A percentile compares a stretch with the other conserved stretches of the same genome.
phyloP scores from a whole-genome alignment of 148 eudicot species.

The Rhododendron molle region DNA sequence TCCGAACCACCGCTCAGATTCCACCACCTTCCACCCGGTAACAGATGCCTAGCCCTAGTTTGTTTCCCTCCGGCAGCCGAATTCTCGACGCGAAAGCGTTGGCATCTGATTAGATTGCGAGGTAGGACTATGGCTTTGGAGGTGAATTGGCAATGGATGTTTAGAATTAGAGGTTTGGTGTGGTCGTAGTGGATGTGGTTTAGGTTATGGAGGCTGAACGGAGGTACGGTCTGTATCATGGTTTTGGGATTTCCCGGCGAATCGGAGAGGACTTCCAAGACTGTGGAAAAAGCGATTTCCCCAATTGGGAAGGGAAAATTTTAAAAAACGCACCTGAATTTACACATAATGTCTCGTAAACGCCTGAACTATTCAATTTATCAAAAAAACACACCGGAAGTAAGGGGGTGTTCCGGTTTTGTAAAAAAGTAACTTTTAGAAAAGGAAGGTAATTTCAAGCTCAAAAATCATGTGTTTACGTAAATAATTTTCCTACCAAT shows the following conservation, averaged over 20 bases:
- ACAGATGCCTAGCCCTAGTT: background rate
- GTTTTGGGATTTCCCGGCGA: background rate
- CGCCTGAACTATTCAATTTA: too few relatives aligned
- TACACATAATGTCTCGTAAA: too few relatives aligned
- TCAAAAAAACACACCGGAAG: too few relatives aligned
- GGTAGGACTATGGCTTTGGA: background rate
- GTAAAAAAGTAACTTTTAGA: too few relatives aligned
- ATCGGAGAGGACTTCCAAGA: background rate
- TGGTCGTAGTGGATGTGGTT: background rate
- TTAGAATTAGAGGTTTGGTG: background rate
- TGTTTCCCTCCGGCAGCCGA: background rate
- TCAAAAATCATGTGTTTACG: too few relatives aligned
- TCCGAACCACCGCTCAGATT: slow-evolving; percentile 11
- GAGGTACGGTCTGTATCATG: slow-evolving; percentile 4
- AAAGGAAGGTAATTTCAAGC: too few relatives aligned
- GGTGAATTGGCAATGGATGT: background rate
- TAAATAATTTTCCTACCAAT: too few relatives aligned
- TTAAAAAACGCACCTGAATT: too few relatives aligned
- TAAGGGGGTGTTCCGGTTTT: too few relatives aligned
- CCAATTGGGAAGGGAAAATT: too few relatives aligned
- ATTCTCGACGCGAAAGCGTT: background rate
- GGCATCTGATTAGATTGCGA: background rate
- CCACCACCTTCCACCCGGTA: slow-evolving; percentile 50
- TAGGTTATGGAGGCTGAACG: background rate
- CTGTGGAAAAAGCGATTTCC: background rate